Evolutionary conservation across 169 alveolate genomes (phyloP).

Genomic region (Plasmodium knowlesi): DNA sequence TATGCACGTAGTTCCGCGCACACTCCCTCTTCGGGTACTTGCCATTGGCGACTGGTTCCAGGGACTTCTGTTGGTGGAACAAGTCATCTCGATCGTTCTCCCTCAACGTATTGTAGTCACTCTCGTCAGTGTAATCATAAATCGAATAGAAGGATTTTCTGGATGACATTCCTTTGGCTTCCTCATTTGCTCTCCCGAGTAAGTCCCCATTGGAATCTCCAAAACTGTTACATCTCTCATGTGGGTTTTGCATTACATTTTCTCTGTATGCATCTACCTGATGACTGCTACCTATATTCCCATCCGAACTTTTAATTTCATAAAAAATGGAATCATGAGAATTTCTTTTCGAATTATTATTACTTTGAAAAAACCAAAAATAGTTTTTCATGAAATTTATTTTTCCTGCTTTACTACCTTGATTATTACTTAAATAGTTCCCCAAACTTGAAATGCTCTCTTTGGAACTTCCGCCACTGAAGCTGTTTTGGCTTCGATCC

Average conservation of each 20-base stretch:
- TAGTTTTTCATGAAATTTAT: not conserved
- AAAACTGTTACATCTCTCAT: not conserved
- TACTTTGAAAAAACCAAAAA: not conserved
- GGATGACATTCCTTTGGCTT: conserved; percentile 11
- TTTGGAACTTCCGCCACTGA: not conserved
- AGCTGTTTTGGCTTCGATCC: not conserved
- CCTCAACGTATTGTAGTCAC: conserved; percentile 15
- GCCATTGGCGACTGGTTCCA: not conserved
- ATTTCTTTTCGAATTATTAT: not conserved
- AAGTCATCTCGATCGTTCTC: not conserved
- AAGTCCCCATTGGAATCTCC: not conserved
- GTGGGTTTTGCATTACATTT: not conserved
- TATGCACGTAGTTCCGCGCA: conserved; percentile 26
- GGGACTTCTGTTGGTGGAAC: not conserved
- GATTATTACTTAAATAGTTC: not conserved
- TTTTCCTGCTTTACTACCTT: not conserved
- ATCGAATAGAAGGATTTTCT: conserved; percentile 54
- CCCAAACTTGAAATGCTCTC: conserved; percentile 3
- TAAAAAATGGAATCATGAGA: conserved; percentile 33
- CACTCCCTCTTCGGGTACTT: not conserved
- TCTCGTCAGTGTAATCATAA: conserved; percentile 56
- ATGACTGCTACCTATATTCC: not conserved
- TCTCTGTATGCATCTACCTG: not conserved
- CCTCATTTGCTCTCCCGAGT: not conserved
- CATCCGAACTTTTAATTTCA: conserved; percentile 26